Conservation (phyloP, 257 asterid species). For the Coffea eugenioides region DNA sequence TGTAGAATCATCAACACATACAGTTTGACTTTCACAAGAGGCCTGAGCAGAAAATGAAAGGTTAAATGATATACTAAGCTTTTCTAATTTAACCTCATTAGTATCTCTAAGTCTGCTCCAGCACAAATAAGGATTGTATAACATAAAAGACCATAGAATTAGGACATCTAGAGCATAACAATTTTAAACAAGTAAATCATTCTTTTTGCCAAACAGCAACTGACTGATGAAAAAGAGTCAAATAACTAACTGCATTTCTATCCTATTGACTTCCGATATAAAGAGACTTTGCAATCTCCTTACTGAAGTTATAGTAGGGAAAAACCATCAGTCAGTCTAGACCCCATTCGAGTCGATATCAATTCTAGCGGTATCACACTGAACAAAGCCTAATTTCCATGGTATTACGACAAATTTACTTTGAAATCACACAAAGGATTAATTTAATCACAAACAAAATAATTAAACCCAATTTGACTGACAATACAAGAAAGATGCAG, state of each 20-base stretch:
- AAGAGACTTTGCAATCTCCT: not conserved
- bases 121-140: not conserved
- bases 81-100: not conserved
- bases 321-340: not conserved
- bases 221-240: not conserved
- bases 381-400: not conserved
- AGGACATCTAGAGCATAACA: slow-evolving; percentile 3
- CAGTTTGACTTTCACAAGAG: slow-evolving; percentile 13
- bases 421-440: not conserved
- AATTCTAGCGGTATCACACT: not conserved
- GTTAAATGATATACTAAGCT: not conserved
- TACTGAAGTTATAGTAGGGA: not conserved
- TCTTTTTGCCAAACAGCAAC: not conserved
- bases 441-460: not conserved
- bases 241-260: not conserved
- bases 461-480: not conserved
- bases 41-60: slow-evolving; percentile 24
- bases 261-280: not conserved
- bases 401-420: not conserved
- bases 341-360: too few relatives aligned
- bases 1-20: slow-evolving; percentile 23
- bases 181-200: not conserved
- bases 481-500: not conserved
- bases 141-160: not conserved
- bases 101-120: not conserved